Evolutionary conservation across 2,329 filamentous ascomycete species (phyloP), one percentile per base, ranked within the genome.

Genomic region (Aspergillus neoniger): DNA sequence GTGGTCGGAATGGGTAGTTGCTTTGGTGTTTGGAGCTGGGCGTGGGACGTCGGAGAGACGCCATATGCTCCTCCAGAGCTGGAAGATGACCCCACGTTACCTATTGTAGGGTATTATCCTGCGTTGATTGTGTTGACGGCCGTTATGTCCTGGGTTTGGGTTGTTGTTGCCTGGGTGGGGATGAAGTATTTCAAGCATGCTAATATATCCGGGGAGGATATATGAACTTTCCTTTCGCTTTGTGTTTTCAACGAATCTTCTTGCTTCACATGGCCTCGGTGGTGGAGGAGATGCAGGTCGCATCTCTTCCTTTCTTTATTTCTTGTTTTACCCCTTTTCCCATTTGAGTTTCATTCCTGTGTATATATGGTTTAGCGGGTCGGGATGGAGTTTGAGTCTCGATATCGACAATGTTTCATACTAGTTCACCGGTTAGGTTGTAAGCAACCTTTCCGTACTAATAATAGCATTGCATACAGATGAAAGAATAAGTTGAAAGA

Each of bases 181-280:
- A 98, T 99, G 94, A 99, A 99, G 76, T 98, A 98, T 77, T 99
- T 99, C 74, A 88, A 93, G 68, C 95, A 99, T 81, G 94, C 95
- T 36, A 96, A 96, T 80, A 96, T 98, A 72, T 91, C 83, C 49
- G 83, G 82, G 19, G 85, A 86, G 39, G 84, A 86, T 71, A 75
- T 68, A 66, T 75, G 65, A 74, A 10, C 36, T 36, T 23, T 12
- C 17, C 12, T 53, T 36, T 6, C 28, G 4, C 9, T 3, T 8
- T 28, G 25, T 32, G 30, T 32, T 10, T 12, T 12, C 30, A 6
- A 38, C 30, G 50, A 53, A 53, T 53, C 19, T 38, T 39, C 21
- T 53, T 53, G 14, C 12, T 39, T 38, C 15, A 25, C 23, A 17
- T 23, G 44, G 8, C 21, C 14, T 28, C 10, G 36, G 49, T 30